These are phyloP conservation scores for Diaporthe sp. DNA, from an alignment of 2,329 filamentous ascomycete genomes.

Conservation along the genomic window DNA sequence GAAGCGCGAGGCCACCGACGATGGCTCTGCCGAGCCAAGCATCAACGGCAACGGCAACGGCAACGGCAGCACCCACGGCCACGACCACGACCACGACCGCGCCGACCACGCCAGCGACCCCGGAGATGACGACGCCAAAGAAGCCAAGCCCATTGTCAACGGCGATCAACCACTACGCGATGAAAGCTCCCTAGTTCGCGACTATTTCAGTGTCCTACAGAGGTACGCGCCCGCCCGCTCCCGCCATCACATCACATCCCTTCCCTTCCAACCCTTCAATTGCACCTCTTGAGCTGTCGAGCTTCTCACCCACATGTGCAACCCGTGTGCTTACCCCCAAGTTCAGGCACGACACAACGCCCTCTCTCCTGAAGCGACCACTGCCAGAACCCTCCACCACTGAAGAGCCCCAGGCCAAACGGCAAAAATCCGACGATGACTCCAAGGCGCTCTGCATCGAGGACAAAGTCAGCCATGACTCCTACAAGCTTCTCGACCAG, in stretches of 20 bases:
- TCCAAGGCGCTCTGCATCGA: conserved; percentile 60
- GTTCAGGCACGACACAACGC: conserved; percentile 66
- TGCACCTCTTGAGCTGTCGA: not conserved
- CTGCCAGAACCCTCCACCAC: conserved; percentile 59
- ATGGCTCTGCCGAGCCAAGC: conserved; percentile 46
- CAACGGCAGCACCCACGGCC: not conserved
- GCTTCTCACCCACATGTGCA: not conserved
- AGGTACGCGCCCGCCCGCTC: conserved; percentile 53
- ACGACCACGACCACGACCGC: conserved; percentile 51
- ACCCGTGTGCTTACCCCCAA: conserved; percentile 48
- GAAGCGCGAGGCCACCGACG: conserved; percentile 69
- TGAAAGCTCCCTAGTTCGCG: conserved; percentile 55
- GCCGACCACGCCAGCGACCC: conserved; percentile 42
- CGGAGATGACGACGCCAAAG: conserved; percentile 38
- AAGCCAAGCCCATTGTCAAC: conserved; percentile 48
- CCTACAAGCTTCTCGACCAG: conserved; percentile 74
- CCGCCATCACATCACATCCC: conserved; percentile 43
- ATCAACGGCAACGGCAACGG: conserved; percentile 36
- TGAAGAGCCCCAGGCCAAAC: conserved; percentile 70
- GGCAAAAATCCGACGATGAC: conserved; percentile 68
- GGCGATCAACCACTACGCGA: conserved; percentile 46
- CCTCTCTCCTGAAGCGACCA: conserved; percentile 69
- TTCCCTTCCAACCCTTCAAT: conserved; percentile 15
- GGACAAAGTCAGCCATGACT: conserved; percentile 66
- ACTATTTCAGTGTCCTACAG: conserved; percentile 59